These are phyloP conservation scores for Pythium insidiosum DNA, from an alignment of 352 stramenopile species.

Conservation along the genomic window DNA sequence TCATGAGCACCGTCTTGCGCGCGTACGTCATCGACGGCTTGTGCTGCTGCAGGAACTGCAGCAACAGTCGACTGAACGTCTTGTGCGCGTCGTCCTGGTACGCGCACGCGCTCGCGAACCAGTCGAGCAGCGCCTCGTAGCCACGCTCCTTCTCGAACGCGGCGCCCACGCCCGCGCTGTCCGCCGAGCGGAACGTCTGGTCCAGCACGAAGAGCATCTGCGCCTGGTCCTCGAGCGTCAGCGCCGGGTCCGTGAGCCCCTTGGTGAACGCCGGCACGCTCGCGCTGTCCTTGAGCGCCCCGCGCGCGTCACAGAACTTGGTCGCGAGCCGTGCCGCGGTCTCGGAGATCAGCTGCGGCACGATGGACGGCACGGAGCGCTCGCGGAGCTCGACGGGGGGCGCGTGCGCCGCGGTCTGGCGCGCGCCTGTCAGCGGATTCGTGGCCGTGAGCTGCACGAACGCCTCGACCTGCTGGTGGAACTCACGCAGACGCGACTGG, in stretches of 20 bases:
- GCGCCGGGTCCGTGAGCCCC: slow-evolving; percentile 20
- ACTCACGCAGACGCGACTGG: slow-evolving; percentile 31
- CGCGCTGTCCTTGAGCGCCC: slow-evolving; percentile 21
- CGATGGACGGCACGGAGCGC: slow-evolving; percentile 8
- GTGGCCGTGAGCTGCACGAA: slow-evolving; percentile 47
- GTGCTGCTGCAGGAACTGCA: slow-evolving; percentile 46
- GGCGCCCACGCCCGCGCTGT: slow-evolving; percentile 6
- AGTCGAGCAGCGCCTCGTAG: slow-evolving; percentile 49
- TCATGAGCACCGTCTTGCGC: slow-evolving; percentile 27
- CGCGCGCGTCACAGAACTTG: slow-evolving; percentile 29
- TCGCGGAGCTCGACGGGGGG: slow-evolving; percentile 7
- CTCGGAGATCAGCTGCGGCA: slow-evolving; percentile 36
- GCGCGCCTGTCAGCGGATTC: slow-evolving; percentile 33
- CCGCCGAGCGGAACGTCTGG: slow-evolving; percentile 25
- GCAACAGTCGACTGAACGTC: slow-evolving; percentile 33
- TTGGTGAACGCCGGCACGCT: slow-evolving; percentile 34
- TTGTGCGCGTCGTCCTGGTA: slow-evolving; percentile 42
- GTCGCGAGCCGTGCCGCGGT: slow-evolving; percentile 22
- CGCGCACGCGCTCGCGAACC: slow-evolving; percentile 36
- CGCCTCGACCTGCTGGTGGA: slow-evolving; percentile 59
- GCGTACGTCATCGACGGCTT: slow-evolving; percentile 35
- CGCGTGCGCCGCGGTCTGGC: slow-evolving; percentile 6
- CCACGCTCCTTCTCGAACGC: slow-evolving; percentile 50
- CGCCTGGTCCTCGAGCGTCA: slow-evolving; percentile 39
- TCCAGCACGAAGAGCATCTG: slow-evolving; percentile 56